phyloP scores from a whole-genome alignment of 352 stramenopile genomes.

The Phytophthora cajani region DNA sequence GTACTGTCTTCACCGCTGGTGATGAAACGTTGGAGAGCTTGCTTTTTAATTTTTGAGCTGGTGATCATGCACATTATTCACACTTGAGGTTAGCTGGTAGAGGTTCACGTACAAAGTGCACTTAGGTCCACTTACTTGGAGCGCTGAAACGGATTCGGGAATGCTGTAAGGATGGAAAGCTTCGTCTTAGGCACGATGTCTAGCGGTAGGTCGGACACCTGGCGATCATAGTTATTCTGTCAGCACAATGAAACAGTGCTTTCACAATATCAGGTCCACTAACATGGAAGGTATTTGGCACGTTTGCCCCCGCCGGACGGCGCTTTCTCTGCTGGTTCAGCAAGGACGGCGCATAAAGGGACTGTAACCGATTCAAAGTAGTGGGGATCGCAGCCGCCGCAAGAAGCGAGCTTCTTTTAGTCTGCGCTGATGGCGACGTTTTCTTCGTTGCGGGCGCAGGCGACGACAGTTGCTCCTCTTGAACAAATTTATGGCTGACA shows the following conservation, averaged over 20 bases:
- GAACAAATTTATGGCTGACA: background rate
- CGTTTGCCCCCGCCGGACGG: conserved; percentile 20
- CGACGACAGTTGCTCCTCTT: background rate
- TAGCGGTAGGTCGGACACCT: conserved; percentile 57
- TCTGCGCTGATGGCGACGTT: background rate
- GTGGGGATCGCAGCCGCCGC: background rate
- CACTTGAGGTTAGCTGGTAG: conserved; percentile 1
- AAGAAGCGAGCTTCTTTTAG: conserved; percentile 1
- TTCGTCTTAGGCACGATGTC: conserved; percentile 71
- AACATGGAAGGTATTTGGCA: conserved; percentile 36
- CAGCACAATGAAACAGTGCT: background rate
- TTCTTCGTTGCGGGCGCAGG: conserved; percentile 4
- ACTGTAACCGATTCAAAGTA: conserved; percentile 36
- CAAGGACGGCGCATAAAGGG: conserved; percentile 46
- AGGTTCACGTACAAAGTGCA: background rate
- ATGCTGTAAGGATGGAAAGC: conserved; percentile 62
- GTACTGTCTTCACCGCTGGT: background rate
- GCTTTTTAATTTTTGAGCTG: conserved; percentile 46
- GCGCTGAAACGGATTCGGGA: conserved; percentile 70
- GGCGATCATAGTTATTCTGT: conserved; percentile 2
- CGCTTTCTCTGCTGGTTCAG: conserved; percentile 23
- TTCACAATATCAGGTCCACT: background rate
- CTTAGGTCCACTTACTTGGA: conserved; percentile 46
- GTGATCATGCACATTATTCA: background rate
- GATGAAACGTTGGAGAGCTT: conserved; percentile 45